Conservation (phyloP, 2,329 filamentous ascomycete species). For the Grosmannia huntii region DNA sequence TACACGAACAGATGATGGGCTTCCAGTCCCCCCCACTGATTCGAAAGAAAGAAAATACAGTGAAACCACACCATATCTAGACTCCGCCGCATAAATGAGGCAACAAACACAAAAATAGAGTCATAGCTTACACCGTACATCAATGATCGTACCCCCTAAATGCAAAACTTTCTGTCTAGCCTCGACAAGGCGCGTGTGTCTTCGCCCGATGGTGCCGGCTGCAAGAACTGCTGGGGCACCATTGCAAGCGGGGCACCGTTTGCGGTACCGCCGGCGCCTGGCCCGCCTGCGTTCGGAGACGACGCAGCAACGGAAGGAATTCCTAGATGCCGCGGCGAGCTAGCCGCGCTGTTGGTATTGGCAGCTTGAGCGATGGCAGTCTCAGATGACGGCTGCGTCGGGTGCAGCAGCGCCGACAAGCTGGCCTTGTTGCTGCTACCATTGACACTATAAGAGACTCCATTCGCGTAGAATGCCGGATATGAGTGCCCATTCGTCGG, state of each 20-base stretch:
- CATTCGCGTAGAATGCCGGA: slow-evolving; percentile 17
- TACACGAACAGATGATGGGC: neutral
- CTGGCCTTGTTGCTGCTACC: slow-evolving; percentile 27
- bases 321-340: slow-evolving; percentile 31
- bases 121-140: too few relatives aligned
- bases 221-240: slow-evolving; percentile 10
- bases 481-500: slow-evolving; percentile 30
- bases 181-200: slow-evolving; percentile 12
- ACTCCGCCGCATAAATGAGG: neutral
- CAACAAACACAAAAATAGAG: neutral
- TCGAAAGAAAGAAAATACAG: neutral
- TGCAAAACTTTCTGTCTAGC: slow-evolving; percentile 18
- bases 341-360: slow-evolving; percentile 28
- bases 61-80: neutral
- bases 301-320: neutral
- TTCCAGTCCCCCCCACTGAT: neutral
- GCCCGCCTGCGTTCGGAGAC: neutral
- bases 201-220: slow-evolving; percentile 12
- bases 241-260: neutral
- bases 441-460: slow-evolving; percentile 1
- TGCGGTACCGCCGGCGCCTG: neutral
- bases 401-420: slow-evolving; percentile 36
- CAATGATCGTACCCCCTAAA: neutral
- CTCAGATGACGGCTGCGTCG: slow-evolving; percentile 32
- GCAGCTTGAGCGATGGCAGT: slow-evolving; percentile 23